Evolutionary conservation across 1,284 basidiomycete genomes (phyloP).

Genomic region (Naganishia liquefaciens): DNA sequence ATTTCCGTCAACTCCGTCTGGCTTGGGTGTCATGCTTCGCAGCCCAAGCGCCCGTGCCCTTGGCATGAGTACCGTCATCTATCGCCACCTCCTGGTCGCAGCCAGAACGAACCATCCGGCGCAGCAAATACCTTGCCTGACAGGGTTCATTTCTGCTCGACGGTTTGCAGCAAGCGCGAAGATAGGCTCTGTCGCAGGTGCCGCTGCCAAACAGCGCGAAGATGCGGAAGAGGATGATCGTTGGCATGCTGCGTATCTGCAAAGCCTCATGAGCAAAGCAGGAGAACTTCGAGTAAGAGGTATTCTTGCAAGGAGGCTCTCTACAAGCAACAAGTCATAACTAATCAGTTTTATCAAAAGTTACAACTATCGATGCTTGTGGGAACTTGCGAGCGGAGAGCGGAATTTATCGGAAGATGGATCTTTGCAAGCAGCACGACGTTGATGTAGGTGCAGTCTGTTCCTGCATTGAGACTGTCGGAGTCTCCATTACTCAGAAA

Average conservation of each 20-base stretch:
- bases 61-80: too few species aligned
- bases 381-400: constrained; percentile 88
- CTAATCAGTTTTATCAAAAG: constrained; percentile 53
- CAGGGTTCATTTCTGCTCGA: too few species aligned
- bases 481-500: constrained; percentile 12
- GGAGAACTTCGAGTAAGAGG: constrained; percentile 51
- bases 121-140: too few species aligned
- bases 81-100: too few species aligned
- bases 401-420: constrained; percentile 84
- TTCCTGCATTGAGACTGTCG: not conserved
- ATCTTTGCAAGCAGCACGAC: constrained; percentile 82
- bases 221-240: constrained; percentile 15
- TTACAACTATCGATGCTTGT: constrained; percentile 80
- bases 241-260: constrained; percentile 40
- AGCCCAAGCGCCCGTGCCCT: too few species aligned
- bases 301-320: constrained; percentile 35
- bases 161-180: too few species aligned
- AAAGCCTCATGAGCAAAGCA: constrained; percentile 53
- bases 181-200: too few species aligned
- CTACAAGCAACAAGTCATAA: not conserved
- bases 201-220: too few species aligned
- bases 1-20: not conserved
- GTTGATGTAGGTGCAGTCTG: constrained; percentile 70
- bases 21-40: too few species aligned
- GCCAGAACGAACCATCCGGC: too few species aligned